Evolutionary conservation across 345 rosid genomes (phyloP).

Genomic region (Syzygium grande): DNA sequence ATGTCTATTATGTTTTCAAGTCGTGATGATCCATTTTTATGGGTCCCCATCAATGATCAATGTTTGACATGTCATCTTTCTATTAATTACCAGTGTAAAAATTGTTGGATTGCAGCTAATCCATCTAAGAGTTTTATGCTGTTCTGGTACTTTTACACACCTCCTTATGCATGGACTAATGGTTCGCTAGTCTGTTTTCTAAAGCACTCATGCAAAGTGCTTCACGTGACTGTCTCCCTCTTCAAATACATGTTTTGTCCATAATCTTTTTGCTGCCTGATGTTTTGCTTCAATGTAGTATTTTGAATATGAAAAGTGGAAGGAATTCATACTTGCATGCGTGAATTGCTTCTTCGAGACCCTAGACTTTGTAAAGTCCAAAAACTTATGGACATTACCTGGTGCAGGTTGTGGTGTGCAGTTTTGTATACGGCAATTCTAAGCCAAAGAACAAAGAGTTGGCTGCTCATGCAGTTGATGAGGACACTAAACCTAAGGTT

Average conservation of each 20-base stretch:
- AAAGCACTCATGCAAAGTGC: not conserved
- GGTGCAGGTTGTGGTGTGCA: slow-evolving; percentile 84
- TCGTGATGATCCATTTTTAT: not conserved
- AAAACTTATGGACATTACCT: not conserved
- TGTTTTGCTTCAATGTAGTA: not conserved
- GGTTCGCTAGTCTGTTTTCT: not conserved
- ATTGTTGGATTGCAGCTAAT: not conserved
- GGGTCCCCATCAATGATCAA: not conserved
- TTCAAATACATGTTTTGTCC: not conserved
- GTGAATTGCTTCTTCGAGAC: not conserved
- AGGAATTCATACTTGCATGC: not conserved
- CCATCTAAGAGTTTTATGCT: not conserved
- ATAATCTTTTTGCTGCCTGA: not conserved
- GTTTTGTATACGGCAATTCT: slow-evolving; percentile 65
- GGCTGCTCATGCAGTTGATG: slow-evolving; percentile 30
- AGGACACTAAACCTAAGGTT: slow-evolving; percentile 18
- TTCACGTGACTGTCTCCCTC: not conserved
- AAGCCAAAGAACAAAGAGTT: slow-evolving; percentile 48
- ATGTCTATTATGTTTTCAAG: not conserved
- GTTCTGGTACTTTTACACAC: not conserved
- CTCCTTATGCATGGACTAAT: not conserved
- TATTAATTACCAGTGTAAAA: not conserved
- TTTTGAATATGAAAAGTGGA: not conserved
- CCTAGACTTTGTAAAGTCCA: not conserved
- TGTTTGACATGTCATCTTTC: not conserved